These are phyloP conservation scores for Collariella sp. DNA, from an alignment of 495 filamentous ascomycete genomes.

Conservation along the genomic window DNA sequence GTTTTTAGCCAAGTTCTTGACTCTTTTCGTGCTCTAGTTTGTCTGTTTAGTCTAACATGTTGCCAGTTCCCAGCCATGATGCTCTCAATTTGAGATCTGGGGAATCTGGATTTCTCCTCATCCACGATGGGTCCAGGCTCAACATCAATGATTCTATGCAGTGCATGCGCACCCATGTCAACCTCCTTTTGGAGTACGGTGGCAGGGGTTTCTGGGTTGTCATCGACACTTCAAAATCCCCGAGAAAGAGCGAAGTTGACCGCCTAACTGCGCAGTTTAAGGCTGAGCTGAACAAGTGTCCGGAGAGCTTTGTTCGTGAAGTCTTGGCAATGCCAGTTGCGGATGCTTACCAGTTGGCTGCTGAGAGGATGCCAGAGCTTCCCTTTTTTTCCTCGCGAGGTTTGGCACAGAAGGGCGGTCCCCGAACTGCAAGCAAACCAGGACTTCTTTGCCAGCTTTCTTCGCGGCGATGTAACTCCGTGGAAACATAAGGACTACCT, in stretches of 20 bases:
- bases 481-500: slow-evolving; percentile 10
- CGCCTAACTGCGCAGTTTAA: not conserved
- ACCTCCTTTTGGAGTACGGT: not conserved
- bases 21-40: no score
- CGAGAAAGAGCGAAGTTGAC: not conserved
- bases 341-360: not conserved
- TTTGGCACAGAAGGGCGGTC: not conserved
- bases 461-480: not conserved
- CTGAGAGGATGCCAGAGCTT: not conserved
- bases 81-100: not conserved
- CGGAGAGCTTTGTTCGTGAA: not conserved
- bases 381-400: not conserved
- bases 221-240: not conserved
- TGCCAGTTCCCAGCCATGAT: not conserved
- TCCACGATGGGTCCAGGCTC: not conserved
- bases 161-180: not conserved
- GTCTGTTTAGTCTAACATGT: not conserved
- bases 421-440: not conserved
- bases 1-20: not conserved
- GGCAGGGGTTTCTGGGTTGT: not conserved
- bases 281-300: not conserved
- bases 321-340: not conserved
- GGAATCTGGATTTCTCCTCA: not conserved
- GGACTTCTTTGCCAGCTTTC: not conserved
- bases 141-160: not conserved